Evolutionary conservation across 2,329 filamentous ascomycete species (phyloP).

Genomic region (Arthrobotrys conoides): DNA sequence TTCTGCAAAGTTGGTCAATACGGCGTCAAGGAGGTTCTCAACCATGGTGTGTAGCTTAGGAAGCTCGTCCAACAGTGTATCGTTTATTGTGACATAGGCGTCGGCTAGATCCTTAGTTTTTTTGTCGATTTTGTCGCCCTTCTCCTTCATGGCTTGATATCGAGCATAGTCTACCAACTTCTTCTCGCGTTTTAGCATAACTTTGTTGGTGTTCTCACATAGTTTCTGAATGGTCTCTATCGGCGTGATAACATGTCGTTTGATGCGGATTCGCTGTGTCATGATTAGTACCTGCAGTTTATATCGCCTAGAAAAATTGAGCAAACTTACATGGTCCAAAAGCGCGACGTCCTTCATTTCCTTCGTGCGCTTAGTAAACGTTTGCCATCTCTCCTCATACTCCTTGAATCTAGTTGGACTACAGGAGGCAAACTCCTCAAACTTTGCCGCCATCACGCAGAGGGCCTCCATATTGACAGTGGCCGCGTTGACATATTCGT

Average conservation of each 20-base stretch:
- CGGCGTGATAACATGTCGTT: slow-evolving; percentile 86
- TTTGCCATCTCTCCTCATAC: slow-evolving; percentile 93
- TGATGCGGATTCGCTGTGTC: slow-evolving; percentile 71
- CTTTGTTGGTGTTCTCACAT: slow-evolving; percentile 85
- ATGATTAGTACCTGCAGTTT: slow-evolving; percentile 61
- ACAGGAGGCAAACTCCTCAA: slow-evolving; percentile 83
- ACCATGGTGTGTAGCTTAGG: slow-evolving; percentile 86
- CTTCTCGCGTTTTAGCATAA: slow-evolving; percentile 95
- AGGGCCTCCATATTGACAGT: slow-evolving; percentile 85
- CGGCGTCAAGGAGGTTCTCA: slow-evolving; percentile 85
- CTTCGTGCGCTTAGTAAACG: slow-evolving; percentile 87
- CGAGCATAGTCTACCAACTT: slow-evolving; percentile 90
- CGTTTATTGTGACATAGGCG: slow-evolving; percentile 90
- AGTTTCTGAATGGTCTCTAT: slow-evolving; percentile 83
- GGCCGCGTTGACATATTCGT: slow-evolving; percentile 88
- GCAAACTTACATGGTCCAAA: slow-evolving; percentile 80
- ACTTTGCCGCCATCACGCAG: slow-evolving; percentile 82
- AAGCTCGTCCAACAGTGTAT: slow-evolving; percentile 91
- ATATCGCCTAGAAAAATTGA: background rate
- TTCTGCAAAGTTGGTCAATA: slow-evolving; percentile 84
- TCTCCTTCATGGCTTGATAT: slow-evolving; percentile 78
- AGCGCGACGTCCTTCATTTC: slow-evolving; percentile 87
- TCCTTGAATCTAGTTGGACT: slow-evolving; percentile 81
- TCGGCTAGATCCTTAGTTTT: slow-evolving; percentile 87
- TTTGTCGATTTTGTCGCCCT: slow-evolving; percentile 87